Percentiles rank a stretch among this genome's conserved stretches.
Conservation (phyloP, 352 stramenopile species). For the Pythium periplocum region DNA sequence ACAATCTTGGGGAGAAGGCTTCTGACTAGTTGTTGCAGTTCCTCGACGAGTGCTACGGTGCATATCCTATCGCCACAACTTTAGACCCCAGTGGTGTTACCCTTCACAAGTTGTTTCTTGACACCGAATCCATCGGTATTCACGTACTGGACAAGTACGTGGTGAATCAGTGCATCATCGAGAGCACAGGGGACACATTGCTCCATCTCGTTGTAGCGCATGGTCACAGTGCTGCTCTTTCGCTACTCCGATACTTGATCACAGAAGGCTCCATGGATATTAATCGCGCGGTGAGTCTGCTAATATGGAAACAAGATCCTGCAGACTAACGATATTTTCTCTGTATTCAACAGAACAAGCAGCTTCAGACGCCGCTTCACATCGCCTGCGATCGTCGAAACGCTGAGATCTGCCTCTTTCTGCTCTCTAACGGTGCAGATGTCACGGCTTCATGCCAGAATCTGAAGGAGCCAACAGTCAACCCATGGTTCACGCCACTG, state of each 20-base stretch:
- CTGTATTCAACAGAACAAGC: constrained; percentile 32
- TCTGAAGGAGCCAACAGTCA: constrained; percentile 22
- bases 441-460: constrained; percentile 38
- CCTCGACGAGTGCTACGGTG: too few relatives aligned
- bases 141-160: constrained; percentile 34
- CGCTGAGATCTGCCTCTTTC: constrained; percentile 27
- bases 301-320: too few relatives aligned
- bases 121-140: constrained; percentile 26
- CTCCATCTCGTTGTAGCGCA: constrained; percentile 39
- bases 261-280: constrained; percentile 28
- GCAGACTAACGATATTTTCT: neutral
- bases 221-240: constrained; percentile 23
- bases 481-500: constrained; percentile 38
- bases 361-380: constrained; percentile 42
- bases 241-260: constrained; percentile 34
- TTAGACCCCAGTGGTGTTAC: constrained; percentile 28
- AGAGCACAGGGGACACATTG: constrained; percentile 40
- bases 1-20: neutral
- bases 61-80: too few relatives aligned
- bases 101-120: constrained; percentile 37
- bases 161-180: constrained; percentile 34
- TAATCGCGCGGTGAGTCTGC: constrained; percentile 29
- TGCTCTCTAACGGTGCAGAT: constrained; percentile 35
- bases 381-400: constrained; percentile 35
- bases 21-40: too few relatives aligned